Base-by-base conservation (phyloP, 768 basidiomycete genomes). In the Boletus barrowsii region DNA sequence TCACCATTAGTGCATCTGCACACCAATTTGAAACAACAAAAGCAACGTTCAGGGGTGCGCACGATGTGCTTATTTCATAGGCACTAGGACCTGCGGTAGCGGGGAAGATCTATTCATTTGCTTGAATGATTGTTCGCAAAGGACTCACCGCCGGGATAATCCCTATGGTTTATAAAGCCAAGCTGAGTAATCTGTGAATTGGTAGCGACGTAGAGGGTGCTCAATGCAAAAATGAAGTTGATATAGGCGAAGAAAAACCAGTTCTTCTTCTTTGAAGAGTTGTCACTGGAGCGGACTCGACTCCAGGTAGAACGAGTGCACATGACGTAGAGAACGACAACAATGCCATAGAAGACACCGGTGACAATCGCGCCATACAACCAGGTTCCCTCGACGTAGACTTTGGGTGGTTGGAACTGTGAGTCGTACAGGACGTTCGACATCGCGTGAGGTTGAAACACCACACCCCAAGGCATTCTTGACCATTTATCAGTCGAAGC, bases 11-110 rank as follows among this genome's bases (percentile, higher is more conserved):
- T 8, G 58, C 49, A 35, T 70, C 64, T 30, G 68, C 68, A 10
- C 58, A 67, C 69, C 69, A 70, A 39, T 72, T 70, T 7, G 65
- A 61, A 29, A 61, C 40, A 9, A 70, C 62, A 59, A 72, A 70
- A 15, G 70, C 58, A 1, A 57, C 36, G 17, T 68, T 70, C 15
- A 70, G 47, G 14, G 68, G 68, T 18, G 46, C 3, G 11, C 66
- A 68, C 3, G 66, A 39, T 2, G 57, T 70, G 18, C 54, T 53
- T 43, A 48, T 24, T 43, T 71, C 66, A 51, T 55, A 70, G 15
- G 47, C 57, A 3, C 57, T 59, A n/a, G 68, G 68, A 35, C 70
- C 68, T 69, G 35, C 3, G 22, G 17, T 10, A 29, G 29, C 9
- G 18, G 24, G 29, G 30, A 26, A n/a, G 3, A 20, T 11, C 15